phyloP scores from a whole-genome alignment of 805 yeast genomes.

The Komagataella ulmi region DNA sequence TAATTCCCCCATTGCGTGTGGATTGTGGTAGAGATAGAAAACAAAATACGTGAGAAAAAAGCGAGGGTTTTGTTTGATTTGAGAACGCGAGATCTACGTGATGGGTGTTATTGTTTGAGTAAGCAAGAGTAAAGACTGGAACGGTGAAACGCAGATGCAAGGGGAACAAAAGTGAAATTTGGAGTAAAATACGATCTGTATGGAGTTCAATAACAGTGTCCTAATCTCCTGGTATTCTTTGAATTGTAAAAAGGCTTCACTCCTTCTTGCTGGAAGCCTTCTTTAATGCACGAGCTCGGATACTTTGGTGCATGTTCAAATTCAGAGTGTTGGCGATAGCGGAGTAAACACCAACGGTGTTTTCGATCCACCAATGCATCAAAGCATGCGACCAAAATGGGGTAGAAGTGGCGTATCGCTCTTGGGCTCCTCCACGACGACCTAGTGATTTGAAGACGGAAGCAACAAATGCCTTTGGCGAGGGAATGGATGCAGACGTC shows the following conservation, averaged over 20 bases:
- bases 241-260: not conserved
- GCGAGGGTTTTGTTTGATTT: not conserved
- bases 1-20: constrained; percentile 58
- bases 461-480: constrained; percentile 67
- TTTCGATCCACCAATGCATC: constrained; percentile 72
- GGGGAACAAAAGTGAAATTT: not conserved
- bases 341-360: constrained; percentile 73
- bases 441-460: constrained; percentile 61
- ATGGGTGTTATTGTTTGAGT: not conserved
- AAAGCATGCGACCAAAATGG: constrained; percentile 94
- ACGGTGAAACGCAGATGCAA: not conserved
- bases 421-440: constrained; percentile 86
- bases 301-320: constrained; percentile 62
- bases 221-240: not conserved
- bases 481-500: constrained; percentile 65
- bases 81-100: not conserved
- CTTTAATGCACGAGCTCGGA: constrained; percentile 71
- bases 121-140: not conserved
- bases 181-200: not conserved
- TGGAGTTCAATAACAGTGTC: not conserved
- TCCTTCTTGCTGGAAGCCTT: constrained; percentile 36
- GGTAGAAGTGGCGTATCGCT: constrained; percentile 71
- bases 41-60: not conserved
- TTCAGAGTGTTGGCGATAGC: constrained; percentile 56
- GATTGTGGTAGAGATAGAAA: not conserved